These are phyloP conservation scores for Aspergillus ustus DNA, from an alignment of 2,329 filamentous ascomycete genomes.

Conservation along the genomic window DNA sequence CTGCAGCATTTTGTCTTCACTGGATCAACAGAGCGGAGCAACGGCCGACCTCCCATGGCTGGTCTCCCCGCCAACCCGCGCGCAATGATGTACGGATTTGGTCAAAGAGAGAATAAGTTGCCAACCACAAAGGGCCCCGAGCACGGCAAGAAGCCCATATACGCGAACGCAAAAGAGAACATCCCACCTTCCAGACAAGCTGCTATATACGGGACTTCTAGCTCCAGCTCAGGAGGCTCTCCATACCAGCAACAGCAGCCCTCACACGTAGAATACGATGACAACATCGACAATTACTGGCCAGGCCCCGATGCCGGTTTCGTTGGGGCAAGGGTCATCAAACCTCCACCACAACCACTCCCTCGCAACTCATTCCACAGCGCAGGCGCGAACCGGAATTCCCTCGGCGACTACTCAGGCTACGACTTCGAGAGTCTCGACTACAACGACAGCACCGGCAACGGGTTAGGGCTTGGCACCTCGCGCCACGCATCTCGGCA, in stretches of 20 bases:
- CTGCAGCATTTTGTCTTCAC: slow-evolving; percentile 16
- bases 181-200: slow-evolving; percentile 14
- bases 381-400: slow-evolving; percentile 12
- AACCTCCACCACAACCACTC: slow-evolving; percentile 14
- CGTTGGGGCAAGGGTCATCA: slow-evolving; percentile 16
- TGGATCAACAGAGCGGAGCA: slow-evolving; percentile 4
- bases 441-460: slow-evolving; percentile 28
- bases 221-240: not conserved
- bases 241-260: slow-evolving; percentile 1
- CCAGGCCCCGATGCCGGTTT: slow-evolving; percentile 13
- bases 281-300: slow-evolving; percentile 25
- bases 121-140: slow-evolving; percentile 13
- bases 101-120: slow-evolving; percentile 22
- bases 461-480: not conserved
- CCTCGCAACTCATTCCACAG: slow-evolving; percentile 17
- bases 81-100: slow-evolving; percentile 37
- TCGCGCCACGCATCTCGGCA: slow-evolving; percentile 26
- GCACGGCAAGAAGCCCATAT: slow-evolving; percentile 20
- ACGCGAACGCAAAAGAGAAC: slow-evolving; percentile 17
- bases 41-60: slow-evolving; percentile 22
- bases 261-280: slow-evolving; percentile 18
- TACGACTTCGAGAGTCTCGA: slow-evolving; percentile 33
- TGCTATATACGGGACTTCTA: slow-evolving; percentile 1
- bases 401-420: slow-evolving; percentile 14
- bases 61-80: slow-evolving; percentile 43